Percentiles rank a stretch among this genome's conserved stretches.
Conservation (phyloP, 768 basidiomycete genomes). For the Naganishia onofrii region DNA sequence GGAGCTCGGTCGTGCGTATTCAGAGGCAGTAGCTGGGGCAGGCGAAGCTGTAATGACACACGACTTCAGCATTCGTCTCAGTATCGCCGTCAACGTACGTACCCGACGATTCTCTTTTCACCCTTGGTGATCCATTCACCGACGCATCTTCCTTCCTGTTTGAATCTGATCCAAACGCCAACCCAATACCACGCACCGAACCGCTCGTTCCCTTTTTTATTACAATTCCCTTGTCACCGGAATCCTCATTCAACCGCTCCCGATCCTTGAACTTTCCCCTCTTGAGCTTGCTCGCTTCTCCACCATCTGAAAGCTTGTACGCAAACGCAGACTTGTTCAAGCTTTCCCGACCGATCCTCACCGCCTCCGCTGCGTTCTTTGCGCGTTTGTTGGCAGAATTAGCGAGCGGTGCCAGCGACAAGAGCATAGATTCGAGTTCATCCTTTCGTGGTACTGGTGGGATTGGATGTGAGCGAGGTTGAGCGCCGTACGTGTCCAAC, state of each 20-base stretch:
- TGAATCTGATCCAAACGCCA: background rate
- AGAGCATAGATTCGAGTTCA: background rate
- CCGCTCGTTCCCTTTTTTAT: background rate
- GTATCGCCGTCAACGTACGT: background rate
- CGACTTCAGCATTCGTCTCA: background rate
- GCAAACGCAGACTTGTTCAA: constrained; percentile 15
- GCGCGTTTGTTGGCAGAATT: constrained; percentile 7
- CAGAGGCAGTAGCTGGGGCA: constrained; percentile 7
- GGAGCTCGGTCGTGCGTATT: background rate
- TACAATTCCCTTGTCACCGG: background rate
- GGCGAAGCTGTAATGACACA: constrained; percentile 20
- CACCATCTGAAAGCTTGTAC: background rate
- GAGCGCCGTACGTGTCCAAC: background rate
- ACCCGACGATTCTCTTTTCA: constrained; percentile 28
- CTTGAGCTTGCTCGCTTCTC: constrained; percentile 11
- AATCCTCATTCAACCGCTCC: background rate
- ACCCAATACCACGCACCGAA: background rate
- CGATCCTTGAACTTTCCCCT: constrained; percentile 11
- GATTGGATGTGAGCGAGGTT: constrained; percentile 1
- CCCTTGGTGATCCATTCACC: constrained; percentile 22
- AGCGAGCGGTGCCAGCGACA: background rate
- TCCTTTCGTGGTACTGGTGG: background rate
- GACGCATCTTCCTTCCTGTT: constrained; percentile 5
- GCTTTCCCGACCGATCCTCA: constrained; percentile 7
- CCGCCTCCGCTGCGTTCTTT: background rate